Conservation (phyloP, 2,329 filamentous ascomycete species). For the Periconia sp. region DNA sequence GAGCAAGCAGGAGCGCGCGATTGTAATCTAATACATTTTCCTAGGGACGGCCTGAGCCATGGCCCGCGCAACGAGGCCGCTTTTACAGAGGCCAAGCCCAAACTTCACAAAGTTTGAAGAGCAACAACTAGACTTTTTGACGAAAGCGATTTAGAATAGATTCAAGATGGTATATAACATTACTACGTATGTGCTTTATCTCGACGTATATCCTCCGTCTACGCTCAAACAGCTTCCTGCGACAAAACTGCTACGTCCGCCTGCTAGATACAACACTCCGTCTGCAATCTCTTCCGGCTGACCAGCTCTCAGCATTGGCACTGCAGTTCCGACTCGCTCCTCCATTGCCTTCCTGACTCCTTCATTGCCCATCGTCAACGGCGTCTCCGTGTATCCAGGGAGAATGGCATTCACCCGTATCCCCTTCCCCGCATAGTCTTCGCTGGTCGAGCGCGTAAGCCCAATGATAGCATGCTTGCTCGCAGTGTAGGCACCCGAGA, state of each 20-base stretch:
- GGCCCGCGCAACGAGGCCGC: constrained; percentile 26
- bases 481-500: constrained; percentile 44
- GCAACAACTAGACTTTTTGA: no score
- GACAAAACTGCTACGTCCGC: constrained; percentile 31
- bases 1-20: neutral
- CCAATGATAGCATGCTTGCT: constrained; percentile 53
- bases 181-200: no score
- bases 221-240: constrained; percentile 30
- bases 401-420: constrained; percentile 48
- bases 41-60: constrained; percentile 28
- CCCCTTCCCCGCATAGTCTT: constrained; percentile 51
- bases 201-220: constrained; percentile 26
- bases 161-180: no score
- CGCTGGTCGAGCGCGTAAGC: constrained; percentile 50
- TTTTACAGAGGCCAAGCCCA: constrained; percentile 27
- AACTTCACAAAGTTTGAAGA: no score
- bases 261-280: constrained; percentile 33
- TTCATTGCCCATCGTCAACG: constrained; percentile 26
- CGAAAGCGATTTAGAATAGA: no score
- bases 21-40: constrained; percentile 9
- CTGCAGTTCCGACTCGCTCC: constrained; percentile 25
- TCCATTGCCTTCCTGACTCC: constrained; percentile 29
- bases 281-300: constrained; percentile 31
- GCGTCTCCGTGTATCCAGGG: constrained; percentile 32
- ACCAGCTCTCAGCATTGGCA: constrained; percentile 32